These are phyloP conservation scores for Solanum clarkiae DNA, from an alignment of 257 asterid genomes.

Conservation along the genomic window DNA sequence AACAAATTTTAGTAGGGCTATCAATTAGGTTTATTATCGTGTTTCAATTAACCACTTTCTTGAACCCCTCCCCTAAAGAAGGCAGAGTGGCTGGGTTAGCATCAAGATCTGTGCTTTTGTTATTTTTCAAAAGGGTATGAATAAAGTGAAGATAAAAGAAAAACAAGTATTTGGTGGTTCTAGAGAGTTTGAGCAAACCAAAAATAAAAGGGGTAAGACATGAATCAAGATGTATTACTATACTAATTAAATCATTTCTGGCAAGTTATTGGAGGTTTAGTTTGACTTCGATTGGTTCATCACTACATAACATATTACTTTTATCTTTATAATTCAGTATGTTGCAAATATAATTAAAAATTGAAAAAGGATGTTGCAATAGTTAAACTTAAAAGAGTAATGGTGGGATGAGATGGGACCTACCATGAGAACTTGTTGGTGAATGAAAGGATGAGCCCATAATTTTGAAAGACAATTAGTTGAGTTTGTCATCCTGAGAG, in stretches of 20 bases:
- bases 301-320: neutral
- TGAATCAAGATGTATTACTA: neutral
- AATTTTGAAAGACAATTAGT: neutral
- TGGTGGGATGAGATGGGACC: constrained; percentile 4
- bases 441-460: neutral
- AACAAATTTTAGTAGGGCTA: neutral
- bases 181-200: neutral
- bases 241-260: neutral
- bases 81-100: neutral
- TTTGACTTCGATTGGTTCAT: neutral
- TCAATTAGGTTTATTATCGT: neutral
- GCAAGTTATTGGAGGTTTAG: neutral
- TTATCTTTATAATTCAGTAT: neutral
- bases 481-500: neutral
- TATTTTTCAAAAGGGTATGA: neutral
- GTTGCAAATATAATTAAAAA: neutral
- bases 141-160: neutral
- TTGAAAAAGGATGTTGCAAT: neutral
- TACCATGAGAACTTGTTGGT: constrained; percentile 14
- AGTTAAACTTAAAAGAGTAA: neutral
- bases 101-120: neutral
- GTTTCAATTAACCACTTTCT: neutral
- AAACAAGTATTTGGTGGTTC: neutral
- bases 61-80: neutral
- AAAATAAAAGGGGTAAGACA: neutral